Evolutionary conservation across 352 stramenopile genomes (phyloP).

Genomic region (Phytopythium delawarense): DNA sequence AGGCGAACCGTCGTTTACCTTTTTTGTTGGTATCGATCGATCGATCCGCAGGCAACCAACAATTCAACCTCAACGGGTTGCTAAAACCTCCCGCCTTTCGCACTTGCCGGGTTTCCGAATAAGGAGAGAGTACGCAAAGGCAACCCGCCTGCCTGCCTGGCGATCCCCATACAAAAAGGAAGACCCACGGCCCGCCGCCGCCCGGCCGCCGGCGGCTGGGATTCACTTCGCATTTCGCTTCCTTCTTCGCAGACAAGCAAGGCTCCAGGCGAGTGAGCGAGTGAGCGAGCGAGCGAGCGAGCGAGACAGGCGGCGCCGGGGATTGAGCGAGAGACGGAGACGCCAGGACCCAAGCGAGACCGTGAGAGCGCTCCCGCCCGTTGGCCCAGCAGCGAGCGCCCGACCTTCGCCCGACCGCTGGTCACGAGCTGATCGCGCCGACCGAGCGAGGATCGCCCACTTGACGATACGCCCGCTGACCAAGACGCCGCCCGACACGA

Average conservation of each 20-base stretch:
- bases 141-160: background rate
- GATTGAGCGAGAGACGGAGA: conserved; percentile 7
- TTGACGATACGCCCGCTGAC: background rate
- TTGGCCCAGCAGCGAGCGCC: conserved; percentile 3
- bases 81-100: conserved; percentile 1
- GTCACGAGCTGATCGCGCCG: background rate
- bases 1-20: background rate
- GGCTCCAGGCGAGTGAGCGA: background rate
- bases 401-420: background rate
- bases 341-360: background rate
- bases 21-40: background rate
- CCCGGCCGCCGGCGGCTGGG: background rate
- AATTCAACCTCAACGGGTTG: background rate
- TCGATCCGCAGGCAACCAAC: background rate
- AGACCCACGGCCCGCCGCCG: background rate
- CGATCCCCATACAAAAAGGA: background rate
- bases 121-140: conserved; percentile 3
- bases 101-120: conserved; percentile 1
- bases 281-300: background rate
- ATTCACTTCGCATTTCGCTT: conserved; percentile 6
- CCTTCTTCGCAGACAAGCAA: conserved; percentile 5
- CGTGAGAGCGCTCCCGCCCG: background rate
- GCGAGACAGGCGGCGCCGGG: background rate
- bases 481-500: background rate
- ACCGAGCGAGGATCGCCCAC: background rate